Conservation (phyloP, 441 rosid genomes). For the Erodium moschatum region DNA sequence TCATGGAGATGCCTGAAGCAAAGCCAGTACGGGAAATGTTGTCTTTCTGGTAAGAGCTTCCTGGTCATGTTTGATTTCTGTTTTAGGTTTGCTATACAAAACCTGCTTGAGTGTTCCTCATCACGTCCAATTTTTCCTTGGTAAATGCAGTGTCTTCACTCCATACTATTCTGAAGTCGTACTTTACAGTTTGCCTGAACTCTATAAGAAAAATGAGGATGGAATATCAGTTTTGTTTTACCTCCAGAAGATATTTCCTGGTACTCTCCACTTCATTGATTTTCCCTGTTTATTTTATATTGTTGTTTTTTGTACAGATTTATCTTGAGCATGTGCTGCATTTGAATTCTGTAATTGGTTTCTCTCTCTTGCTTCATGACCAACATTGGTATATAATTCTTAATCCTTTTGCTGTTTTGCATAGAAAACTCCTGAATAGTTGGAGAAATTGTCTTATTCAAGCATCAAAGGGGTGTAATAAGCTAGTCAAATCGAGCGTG, state of each 20-base stretch:
- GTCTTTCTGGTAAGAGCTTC: constrained; percentile 59
- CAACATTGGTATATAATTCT: neutral
- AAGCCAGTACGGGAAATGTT: constrained; percentile 72
- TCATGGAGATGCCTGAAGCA: constrained; percentile 79
- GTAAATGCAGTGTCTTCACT: constrained; percentile 82
- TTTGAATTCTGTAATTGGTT: neutral
- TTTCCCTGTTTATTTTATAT: neutral
- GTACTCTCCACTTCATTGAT: constrained; percentile 28
- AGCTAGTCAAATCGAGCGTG: neutral
- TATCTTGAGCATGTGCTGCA: neutral
- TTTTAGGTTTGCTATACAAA: neutral
- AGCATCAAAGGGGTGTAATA: neutral
- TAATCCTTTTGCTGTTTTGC: neutral
- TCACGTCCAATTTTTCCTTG: constrained; percentile 6
- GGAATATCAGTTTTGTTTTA: constrained; percentile 93
- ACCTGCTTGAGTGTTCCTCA: neutral
- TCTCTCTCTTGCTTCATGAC: neutral
- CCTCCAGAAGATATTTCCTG: constrained; percentile 98
- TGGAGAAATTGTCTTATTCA: neutral
- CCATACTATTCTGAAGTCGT: constrained; percentile 95
- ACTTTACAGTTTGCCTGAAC: constrained; percentile 87
- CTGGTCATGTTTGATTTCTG: neutral
- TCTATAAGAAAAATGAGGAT: constrained; percentile 84
- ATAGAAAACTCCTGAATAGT: neutral
- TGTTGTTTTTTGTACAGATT: neutral